phyloP scores from a whole-genome alignment of 371 early-diverging fungal species.

The Quaeritorhiza haematococci region DNA sequence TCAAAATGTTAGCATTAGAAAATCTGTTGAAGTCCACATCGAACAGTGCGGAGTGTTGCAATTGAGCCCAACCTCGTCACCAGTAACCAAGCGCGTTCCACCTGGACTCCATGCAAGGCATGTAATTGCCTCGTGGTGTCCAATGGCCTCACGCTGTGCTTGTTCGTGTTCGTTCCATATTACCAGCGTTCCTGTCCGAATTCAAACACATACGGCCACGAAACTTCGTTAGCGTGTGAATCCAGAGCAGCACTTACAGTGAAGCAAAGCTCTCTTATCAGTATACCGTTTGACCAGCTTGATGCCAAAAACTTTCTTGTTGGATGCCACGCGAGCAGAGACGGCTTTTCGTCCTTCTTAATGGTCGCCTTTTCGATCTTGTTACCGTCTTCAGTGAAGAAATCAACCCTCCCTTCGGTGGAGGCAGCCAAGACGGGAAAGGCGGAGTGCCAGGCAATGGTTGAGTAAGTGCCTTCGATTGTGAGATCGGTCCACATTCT shows the following conservation, averaged over 20 bases:
- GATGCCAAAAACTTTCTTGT: conserved; percentile 17
- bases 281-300: conserved; percentile 20
- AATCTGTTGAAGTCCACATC: neutral
- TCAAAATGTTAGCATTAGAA: neutral
- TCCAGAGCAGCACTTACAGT: neutral
- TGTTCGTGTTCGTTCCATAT: conserved; percentile 39
- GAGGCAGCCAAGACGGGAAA: conserved; percentile 4
- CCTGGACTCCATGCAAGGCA: conserved; percentile 36
- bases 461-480: neutral
- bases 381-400: conserved; percentile 4
- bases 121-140: conserved; percentile 27
- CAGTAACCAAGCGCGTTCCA: conserved; percentile 37
- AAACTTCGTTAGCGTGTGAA: neutral
- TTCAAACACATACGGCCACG: neutral
- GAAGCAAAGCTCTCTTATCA: neutral
- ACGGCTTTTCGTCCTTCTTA: conserved; percentile 9
- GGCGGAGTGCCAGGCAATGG: neutral
- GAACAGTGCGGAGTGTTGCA: neutral
- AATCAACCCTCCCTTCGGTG: conserved; percentile 4
- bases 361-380: neutral
- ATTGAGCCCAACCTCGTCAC: conserved; percentile 29
- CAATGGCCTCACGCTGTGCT: conserved; percentile 37
- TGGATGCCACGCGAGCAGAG: conserved; percentile 21
- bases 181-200: conserved; percentile 36
- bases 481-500: neutral